A percentile compares a stretch with the other conserved stretches of the same genome.
phyloP scores from a whole-genome alignment of 805 yeast species.

The Wickerhamiella occidentalis region DNA sequence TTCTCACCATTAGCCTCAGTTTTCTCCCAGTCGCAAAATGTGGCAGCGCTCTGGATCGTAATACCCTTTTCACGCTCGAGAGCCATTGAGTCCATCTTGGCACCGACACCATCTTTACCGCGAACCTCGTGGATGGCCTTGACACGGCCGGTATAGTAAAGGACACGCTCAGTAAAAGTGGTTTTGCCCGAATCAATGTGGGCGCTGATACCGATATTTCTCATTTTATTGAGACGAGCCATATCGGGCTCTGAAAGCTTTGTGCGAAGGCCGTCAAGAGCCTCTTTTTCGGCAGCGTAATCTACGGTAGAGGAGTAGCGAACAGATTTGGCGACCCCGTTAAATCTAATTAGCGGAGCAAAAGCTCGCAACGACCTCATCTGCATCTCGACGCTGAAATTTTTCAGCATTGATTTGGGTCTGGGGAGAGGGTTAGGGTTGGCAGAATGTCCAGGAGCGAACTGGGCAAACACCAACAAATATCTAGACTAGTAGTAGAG shows the following conservation, averaged over 20 bases:
- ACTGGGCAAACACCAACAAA: too few relatives aligned
- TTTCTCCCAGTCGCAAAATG: conserved; percentile 93
- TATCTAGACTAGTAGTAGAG: too few relatives aligned
- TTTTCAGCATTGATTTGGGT: neutral
- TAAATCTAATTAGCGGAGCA: conserved; percentile 6
- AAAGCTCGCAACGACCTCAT: conserved; percentile 7
- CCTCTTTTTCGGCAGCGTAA: conserved; percentile 25
- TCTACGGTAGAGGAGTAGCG: conserved; percentile 13
- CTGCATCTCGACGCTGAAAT: conserved; percentile 6
- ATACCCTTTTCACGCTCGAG: conserved; percentile 97
- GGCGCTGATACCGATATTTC: conserved; percentile 96
- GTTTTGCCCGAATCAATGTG: conserved; percentile 98
- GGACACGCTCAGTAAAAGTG: conserved; percentile 93
- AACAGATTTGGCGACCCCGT: neutral
- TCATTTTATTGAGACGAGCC: conserved; percentile 44
- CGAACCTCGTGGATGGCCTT: conserved; percentile 92
- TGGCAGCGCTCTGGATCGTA: conserved; percentile 97
- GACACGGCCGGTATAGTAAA: conserved; percentile 92
- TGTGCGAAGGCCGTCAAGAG: conserved; percentile 24
- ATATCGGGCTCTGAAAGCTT: conserved; percentile 26
- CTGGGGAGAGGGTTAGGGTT: neutral
- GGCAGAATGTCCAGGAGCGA: too few relatives aligned
- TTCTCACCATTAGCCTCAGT: conserved; percentile 31
- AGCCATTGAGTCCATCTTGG: conserved; percentile 99
- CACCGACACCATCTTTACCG: conserved; percentile 96